Conservation (phyloP, 148 eudicot species). For the Fagopyrum esculentum region DNA sequence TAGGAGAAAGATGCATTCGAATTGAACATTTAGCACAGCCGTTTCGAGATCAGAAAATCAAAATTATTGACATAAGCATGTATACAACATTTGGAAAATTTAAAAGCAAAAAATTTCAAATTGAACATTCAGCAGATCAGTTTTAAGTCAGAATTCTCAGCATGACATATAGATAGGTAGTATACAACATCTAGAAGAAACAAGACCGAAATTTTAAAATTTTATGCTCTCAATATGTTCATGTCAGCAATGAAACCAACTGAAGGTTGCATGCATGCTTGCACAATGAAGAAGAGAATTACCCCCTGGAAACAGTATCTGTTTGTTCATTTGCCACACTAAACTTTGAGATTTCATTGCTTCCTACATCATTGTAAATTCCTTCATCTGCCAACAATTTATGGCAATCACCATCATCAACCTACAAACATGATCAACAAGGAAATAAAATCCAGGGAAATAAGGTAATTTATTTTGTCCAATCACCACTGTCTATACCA, state of each 20-base stretch:
- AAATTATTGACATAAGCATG: not conserved
- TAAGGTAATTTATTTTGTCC: not conserved
- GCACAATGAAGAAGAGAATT: conserved; percentile 1
- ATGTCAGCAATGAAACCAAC: not conserved
- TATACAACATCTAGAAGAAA: not conserved
- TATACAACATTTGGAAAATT: not conserved
- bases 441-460: not conserved
- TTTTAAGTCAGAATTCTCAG: too few relatives aligned
- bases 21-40: not conserved
- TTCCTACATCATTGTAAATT: conserved; percentile 17
- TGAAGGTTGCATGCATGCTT: not conserved
- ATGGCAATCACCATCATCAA: conserved; percentile 14
- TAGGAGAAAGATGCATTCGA: not conserved
- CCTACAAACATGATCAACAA: conserved; percentile 12
- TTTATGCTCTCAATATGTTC: not conserved
- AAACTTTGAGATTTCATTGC: conserved; percentile 18
- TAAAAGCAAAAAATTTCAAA: too few relatives aligned
- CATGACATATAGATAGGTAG: not conserved
- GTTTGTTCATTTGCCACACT: conserved; percentile 13
- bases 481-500: not conserved
- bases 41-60: not conserved
- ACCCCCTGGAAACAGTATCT: not conserved
- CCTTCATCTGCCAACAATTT: conserved; percentile 11
- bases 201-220: not conserved
- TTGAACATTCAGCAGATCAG: too few relatives aligned